These are phyloP conservation scores for Stagonosporopsis tanaceti DNA, from an alignment of 2,329 filamentous ascomycete species.

Conservation along the genomic window DNA sequence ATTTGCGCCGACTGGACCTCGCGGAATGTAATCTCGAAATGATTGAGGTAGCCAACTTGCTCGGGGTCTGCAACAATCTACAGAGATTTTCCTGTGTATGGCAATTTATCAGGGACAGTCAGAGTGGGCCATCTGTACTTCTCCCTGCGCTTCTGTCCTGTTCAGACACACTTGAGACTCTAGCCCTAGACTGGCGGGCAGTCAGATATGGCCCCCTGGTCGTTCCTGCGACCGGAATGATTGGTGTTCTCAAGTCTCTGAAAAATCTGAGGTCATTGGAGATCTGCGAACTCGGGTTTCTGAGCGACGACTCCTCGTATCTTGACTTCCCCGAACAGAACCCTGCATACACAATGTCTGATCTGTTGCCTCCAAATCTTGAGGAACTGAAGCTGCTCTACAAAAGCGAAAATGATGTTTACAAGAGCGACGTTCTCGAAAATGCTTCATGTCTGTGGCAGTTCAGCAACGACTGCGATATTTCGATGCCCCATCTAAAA, in stretches of 20 bases:
- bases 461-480: constrained; percentile 16
- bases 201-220: not conserved
- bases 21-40: constrained; percentile 26
- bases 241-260: constrained; percentile 25
- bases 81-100: constrained; percentile 34
- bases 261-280: constrained; percentile 16
- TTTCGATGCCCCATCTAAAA: constrained; percentile 13
- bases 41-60: constrained; percentile 15
- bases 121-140: constrained; percentile 15
- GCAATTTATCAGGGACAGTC: constrained; percentile 15
- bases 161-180: constrained; percentile 23
- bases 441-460: constrained; percentile 4
- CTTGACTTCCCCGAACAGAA: constrained; percentile 1
- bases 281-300: constrained; percentile 24
- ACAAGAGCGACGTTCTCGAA: constrained; percentile 3
- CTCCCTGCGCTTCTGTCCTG: constrained; percentile 23
- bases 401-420: not conserved
- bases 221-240: not conserved
- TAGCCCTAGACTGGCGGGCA: constrained; percentile 26
- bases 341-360: constrained; percentile 3
- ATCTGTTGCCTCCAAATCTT: constrained; percentile 23
- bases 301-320: not conserved
- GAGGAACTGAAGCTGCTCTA: constrained; percentile 20
- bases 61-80: constrained; percentile 24
- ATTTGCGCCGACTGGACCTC: constrained; percentile 31